Conservation (phyloP, 352 stramenopile genomes). For the Globisporangium acanthophoron region DNA sequence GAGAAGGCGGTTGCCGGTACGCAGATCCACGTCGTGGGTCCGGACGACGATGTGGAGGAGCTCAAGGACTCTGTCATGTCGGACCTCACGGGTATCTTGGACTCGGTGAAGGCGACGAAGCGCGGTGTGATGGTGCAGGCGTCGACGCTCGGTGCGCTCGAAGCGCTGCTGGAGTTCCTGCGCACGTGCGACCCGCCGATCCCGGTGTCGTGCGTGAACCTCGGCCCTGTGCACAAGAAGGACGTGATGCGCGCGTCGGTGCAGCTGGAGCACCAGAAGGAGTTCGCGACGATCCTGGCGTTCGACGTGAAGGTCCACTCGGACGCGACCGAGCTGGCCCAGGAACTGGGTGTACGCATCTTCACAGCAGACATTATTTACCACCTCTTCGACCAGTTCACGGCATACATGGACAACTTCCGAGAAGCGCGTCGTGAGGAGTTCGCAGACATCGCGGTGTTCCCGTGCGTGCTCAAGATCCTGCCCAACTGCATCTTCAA, state of each 20-base stretch:
- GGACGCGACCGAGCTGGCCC: constrained; percentile 88
- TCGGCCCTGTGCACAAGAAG: constrained; percentile 98
- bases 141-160: constrained; percentile 97
- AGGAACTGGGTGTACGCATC: constrained; percentile 95
- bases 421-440: constrained; percentile 88
- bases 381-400: constrained; percentile 99
- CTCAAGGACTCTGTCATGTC: constrained; percentile 97
- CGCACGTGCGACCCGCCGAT: constrained; percentile 92
- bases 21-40: constrained; percentile 94
- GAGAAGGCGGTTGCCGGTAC: constrained; percentile 98
- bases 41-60: constrained; percentile 97
- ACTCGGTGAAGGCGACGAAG: constrained; percentile 94
- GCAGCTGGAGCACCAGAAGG: constrained; percentile 96
- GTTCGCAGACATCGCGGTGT: constrained; percentile 90
- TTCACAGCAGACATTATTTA: constrained; percentile 99
- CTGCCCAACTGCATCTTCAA: constrained; percentile 98
- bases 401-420: constrained; percentile 95
- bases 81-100: constrained; percentile 93
- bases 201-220: constrained; percentile 93
- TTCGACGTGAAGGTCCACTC: constrained; percentile 98
- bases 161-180: constrained; percentile 98
- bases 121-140: constrained; percentile 98
- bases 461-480: constrained; percentile 96
- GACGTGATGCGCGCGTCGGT: constrained; percentile 98
- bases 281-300: constrained; percentile 97